Base-by-base conservation (phyloP, 495 filamentous ascomycete species). In the Neurospora terricola region DNA sequence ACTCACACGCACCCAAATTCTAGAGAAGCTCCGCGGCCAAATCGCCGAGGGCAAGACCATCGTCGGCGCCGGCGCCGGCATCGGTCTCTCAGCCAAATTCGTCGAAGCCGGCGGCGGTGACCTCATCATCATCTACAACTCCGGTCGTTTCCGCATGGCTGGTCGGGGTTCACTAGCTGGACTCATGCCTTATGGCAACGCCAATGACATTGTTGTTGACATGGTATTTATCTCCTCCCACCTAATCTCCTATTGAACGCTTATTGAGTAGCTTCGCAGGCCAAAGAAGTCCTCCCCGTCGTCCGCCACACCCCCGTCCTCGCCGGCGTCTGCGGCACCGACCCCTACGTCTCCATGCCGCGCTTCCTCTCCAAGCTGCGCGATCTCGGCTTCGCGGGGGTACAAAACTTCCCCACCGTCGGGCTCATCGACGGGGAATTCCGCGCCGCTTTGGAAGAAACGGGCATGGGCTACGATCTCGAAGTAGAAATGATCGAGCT, bases 351-450 rank as follows among this genome's bases (percentile, higher is more conserved):
- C 59, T 77, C 81, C 73, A 90, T 92, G 79, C 78, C 83, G 10
- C 73, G 74, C 12, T 91, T 92, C 79, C 83, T 91, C 45, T 54
- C 75, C 38, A 83, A 91, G 77, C 81, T 93, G 48, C 83, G 85
- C 54, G 83, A 81, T 7, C 75, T 91, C 16, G 90, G 90, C 1
- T 91, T 92, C 73, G 84, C 86, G 2, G 91, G 91, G 9, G 86
- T 92, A 38, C 90, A 92, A 80, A 93, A 93, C 76, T 92, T 92
- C 78, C 90, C 90, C 4, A 92, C 90, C 3, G 90, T 93, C 6
- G 90, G 90, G 1, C 80, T 92, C 9, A 89, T 92, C 54, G 91
- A 92, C 78, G 91, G 90, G 3, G 81, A 83, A 18, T 92, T 92
- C 75, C 85, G 91, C 21, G 79, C 80, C 38, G 89, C 90, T 73